These are phyloP conservation scores for Clonostachys byssicola DNA, from an alignment of 2,329 filamentous ascomycete genomes.

Conservation along the genomic window DNA sequence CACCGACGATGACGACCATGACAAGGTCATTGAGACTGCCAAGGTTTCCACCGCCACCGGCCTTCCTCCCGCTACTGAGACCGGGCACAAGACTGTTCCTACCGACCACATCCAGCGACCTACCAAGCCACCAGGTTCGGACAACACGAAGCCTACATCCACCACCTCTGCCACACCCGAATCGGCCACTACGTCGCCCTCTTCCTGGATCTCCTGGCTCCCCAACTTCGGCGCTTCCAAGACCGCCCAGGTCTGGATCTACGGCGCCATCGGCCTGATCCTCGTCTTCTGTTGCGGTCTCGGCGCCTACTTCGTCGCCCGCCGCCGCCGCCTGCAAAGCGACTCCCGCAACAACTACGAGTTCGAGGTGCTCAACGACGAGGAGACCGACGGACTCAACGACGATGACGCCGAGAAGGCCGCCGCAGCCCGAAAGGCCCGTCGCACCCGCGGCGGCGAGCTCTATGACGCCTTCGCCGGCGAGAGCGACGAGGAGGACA, in stretches of 20 bases:
- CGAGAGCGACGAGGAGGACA: slow-evolving; percentile 61
- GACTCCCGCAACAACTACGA: slow-evolving; percentile 81
- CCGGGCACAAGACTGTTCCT: slow-evolving; percentile 30
- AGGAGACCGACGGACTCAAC: slow-evolving; percentile 60
- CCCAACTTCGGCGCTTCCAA: slow-evolving; percentile 88
- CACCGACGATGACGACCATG: slow-evolving; percentile 80
- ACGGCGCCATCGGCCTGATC: slow-evolving; percentile 79
- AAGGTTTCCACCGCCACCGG: slow-evolving; percentile 59
- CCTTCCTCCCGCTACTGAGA: slow-evolving; percentile 35
- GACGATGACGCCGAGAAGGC: slow-evolving; percentile 34
- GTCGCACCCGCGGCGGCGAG: slow-evolving; percentile 71
- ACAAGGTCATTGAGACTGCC: slow-evolving; percentile 42
- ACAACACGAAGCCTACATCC: slow-evolving; percentile 4
- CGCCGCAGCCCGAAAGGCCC: slow-evolving; percentile 29
- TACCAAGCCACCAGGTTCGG: slow-evolving; percentile 32
- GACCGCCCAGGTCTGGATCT: slow-evolving; percentile 90
- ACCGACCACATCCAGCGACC: slow-evolving; percentile 56
- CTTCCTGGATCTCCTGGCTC: slow-evolving; percentile 79
- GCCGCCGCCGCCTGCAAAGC: slow-evolving; percentile 71
- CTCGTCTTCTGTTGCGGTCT: slow-evolving; percentile 77
- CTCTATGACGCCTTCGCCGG: slow-evolving; percentile 97
- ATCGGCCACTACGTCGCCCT: slow-evolving; percentile 45
- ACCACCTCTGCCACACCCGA: slow-evolving; percentile 19
- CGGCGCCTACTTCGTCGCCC: slow-evolving; percentile 76
- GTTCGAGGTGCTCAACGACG: slow-evolving; percentile 87